A percentile compares a stretch with the other conserved stretches of the same genome.
These are phyloP conservation scores for Talaromyces thailandensis DNA, from an alignment of 495 filamentous ascomycete species.

Conservation along the genomic window DNA sequence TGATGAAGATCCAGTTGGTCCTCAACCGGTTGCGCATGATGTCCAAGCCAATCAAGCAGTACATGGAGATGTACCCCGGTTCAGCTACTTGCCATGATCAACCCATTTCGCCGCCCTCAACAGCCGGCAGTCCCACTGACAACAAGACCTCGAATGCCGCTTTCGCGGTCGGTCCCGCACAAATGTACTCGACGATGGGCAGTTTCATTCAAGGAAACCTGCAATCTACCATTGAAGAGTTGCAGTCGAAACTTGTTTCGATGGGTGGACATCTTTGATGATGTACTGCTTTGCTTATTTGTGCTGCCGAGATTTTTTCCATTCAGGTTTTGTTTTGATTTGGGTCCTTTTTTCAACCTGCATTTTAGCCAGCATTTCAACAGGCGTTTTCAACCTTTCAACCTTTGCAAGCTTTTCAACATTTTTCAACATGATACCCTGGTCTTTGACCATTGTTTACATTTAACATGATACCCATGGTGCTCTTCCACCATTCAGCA, in stretches of 20 bases:
- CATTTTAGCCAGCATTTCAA: constrained; percentile 5
- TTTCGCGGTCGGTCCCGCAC: not conserved
- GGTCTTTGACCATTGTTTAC: constrained; percentile 1
- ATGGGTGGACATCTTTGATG: not conserved
- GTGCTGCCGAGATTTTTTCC: not conserved
- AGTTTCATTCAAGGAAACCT: constrained; percentile 4
- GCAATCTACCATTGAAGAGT: constrained; percentile 5
- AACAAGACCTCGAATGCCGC: not conserved
- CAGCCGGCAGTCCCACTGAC: not conserved
- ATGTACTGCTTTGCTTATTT: not conserved
- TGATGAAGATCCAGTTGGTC: constrained; percentile 16
- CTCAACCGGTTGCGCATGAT: constrained; percentile 16
- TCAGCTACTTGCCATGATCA: not conserved
- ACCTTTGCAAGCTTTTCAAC: not conserved
- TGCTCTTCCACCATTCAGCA: not conserved
- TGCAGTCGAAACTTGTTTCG: constrained; percentile 5
- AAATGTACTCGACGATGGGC: constrained; percentile 7
- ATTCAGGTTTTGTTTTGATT: not conserved
- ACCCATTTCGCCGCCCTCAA: not conserved
- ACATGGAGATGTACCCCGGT: not conserved
- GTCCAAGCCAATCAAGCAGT: constrained; percentile 12
- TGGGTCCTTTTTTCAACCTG: constrained; percentile 1
- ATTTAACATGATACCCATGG: constrained; percentile 1
- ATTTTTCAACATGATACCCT: constrained; percentile 4
- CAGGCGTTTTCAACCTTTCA: constrained; percentile 2